A percentile compares a stretch with the other conserved stretches of the same genome.
These are phyloP conservation scores for Primulina eburnea DNA, from an alignment of 257 asterid genomes.

Conservation along the genomic window DNA sequence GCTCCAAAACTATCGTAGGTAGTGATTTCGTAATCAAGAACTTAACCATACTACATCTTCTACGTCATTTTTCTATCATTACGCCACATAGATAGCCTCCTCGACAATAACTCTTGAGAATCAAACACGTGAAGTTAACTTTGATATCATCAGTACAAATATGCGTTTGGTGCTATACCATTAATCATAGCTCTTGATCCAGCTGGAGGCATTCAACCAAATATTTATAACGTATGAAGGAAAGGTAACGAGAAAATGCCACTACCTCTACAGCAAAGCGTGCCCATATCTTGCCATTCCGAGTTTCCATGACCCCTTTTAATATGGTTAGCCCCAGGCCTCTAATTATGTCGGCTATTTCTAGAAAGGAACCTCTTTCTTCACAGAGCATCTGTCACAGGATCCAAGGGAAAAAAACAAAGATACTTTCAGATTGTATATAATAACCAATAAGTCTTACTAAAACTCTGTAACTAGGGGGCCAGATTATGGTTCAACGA, in stretches of 20 bases:
- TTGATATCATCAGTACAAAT: too few species aligned
- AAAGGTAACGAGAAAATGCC: background rate
- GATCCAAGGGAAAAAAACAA: background rate
- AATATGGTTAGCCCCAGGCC: constrained; percentile 85
- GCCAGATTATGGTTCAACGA: background rate
- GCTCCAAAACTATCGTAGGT: background rate
- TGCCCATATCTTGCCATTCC: constrained; percentile 81
- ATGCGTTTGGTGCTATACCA: too few species aligned
- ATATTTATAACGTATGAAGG: too few species aligned
- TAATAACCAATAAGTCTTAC: background rate
- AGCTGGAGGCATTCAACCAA: background rate
- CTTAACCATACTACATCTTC: background rate
- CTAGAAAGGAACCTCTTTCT: constrained; percentile 79
- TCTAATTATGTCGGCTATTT: constrained; percentile 88
- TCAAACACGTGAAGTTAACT: too few species aligned
- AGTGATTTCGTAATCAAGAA: background rate
- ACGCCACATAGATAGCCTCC: background rate
- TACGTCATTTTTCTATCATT: background rate
- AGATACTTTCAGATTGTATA: constrained; percentile 3
- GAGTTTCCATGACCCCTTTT: constrained; percentile 88
- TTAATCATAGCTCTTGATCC: too few species aligned
- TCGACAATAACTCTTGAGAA: background rate
- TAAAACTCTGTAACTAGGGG: background rate
- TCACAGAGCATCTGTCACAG: constrained; percentile 76
- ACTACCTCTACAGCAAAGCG: constrained; percentile 87